Evolutionary conservation across 1,284 basidiomycete genomes (phyloP).

Genomic region (Pulveroboletus sp.): DNA sequence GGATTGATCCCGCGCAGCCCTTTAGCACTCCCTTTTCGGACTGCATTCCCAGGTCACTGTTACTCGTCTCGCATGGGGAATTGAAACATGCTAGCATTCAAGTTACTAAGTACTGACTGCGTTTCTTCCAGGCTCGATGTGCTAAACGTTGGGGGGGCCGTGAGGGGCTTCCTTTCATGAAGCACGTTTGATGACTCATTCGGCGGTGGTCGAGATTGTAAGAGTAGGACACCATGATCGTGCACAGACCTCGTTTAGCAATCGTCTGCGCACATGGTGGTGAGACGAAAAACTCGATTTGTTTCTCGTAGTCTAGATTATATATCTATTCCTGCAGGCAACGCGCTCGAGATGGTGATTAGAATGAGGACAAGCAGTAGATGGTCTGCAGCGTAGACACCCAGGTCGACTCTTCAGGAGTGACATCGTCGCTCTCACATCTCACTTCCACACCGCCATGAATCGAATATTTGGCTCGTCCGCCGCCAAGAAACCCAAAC

Average conservation of each 20-base stretch:
- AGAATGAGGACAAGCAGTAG: no score
- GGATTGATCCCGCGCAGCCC: slow-evolving; percentile 5
- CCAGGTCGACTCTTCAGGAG: no score
- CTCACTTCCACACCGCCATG: slow-evolving; percentile 41
- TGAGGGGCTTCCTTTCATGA: slow-evolving; percentile 66
- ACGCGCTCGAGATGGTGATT: no score
- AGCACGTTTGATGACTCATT: neutral
- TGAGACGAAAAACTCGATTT: no score
- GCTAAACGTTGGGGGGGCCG: slow-evolving; percentile 75
- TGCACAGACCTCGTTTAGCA: neutral
- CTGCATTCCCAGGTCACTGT: neutral
- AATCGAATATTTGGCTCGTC: slow-evolving; percentile 83
- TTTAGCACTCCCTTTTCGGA: neutral
- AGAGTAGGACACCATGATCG: neutral
- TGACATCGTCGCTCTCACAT: neutral
- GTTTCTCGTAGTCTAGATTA: no score
- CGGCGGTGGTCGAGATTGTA: neutral
- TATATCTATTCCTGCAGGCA: no score
- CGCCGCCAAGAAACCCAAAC: slow-evolving; percentile 80
- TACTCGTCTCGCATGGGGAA: neutral
- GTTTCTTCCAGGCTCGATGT: slow-evolving; percentile 55
- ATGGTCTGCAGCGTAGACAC: no score
- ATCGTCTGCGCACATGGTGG: neutral
- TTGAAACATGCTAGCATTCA: neutral
- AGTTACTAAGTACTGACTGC: slow-evolving; percentile 1